Base-by-base conservation (phyloP, 495 filamentous ascomycete genomes). In the Penicillium fimorum region DNA sequence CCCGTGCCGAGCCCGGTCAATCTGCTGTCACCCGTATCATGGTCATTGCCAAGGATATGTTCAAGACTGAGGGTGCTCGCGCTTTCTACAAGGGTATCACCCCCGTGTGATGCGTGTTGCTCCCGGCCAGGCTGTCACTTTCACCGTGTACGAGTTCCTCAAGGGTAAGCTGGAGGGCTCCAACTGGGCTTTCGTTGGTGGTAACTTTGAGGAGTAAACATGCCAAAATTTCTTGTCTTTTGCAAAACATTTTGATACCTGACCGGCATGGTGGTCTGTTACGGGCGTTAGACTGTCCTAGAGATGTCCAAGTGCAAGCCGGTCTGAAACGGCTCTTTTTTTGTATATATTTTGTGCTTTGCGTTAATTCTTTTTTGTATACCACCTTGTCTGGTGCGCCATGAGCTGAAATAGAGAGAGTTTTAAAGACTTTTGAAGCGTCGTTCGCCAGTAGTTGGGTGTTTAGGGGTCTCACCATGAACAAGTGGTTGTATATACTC, bases 1-100 rank as follows among this genome's bases (percentile, higher is more conserved):
- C 84, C 55, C 90, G 90, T 10, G 91, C 86, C 2, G 82, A 88
- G 74, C 80, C 84, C 20, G 95, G 94, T 13, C 86, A 92, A 62
- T 87, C 83, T 1, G 92, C 92, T 25, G 64, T 93, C 45, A 78
- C 79, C 56, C 79, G 94, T 49, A 96, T 99, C 53, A 77, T 81
- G 52, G 67, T 72, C 25, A 97, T 99, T 61, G 83, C 88, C 40
- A 82, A 79, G 53, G 90, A 96, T 59, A 97, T 99, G 94, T 96
- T 95, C 77, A 93, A 87, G 88, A 87, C 93, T 72, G 94, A 99
- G 72, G 94, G 94, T 11, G 77, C 89, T 55, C 84, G 88, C 46
- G 93, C 93, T 11, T 99, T 99, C 79, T 99, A 97, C 79, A 97
- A 96, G 83, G 94, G 94, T 58, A 97, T 99, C 73, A 99, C 94